Base-by-base conservation (phyloP, 228 moss, liverwort and hornwort species). In the Sphagnum fallax region DNA sequence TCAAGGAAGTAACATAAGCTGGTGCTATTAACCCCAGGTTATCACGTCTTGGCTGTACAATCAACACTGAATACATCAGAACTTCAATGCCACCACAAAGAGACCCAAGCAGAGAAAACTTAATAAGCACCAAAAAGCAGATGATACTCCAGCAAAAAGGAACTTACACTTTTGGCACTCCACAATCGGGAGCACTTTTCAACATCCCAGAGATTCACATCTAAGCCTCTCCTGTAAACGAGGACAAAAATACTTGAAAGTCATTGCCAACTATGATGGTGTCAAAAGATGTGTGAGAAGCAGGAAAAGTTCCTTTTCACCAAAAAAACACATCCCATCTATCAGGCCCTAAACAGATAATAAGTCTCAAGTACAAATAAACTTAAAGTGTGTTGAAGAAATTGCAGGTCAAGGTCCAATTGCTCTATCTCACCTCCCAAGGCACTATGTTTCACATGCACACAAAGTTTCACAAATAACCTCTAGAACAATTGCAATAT, bases 91-190 rank as follows among this genome's bases (percentile, higher is more conserved):
- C 32, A 32, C 32, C 32, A 32, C 32, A 32, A 32, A 2, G 52
- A 11, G 14, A 52, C n/a, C 51, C 14, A 53, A 51, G 55, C 12
- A 16, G 51, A 6, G 5, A 16, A 52, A 0, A 4, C 6, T 51
- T 32, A 32, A 32, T 32, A 32, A 32, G 32, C 32, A 32, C 32
- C 32, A 32, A 32, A 32, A 32, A 32, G 3, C 32, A 32, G 32
- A 32, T 32, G 32, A 32, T 32, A 32, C 32, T 32, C 32, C 2
- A 32, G 48, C 6, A 50, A 0, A 64, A n/a, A 69, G 49, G 63
- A 47, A 63, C 90, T 79, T 81, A 98, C 97, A 62, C 80, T 83
- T 79, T 93, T 93, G 67, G 87, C 93, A 74, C 75, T 91, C 97
- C 93, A 98, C 52, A 98, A 53, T 67, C 78, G 87, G 63, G 82